phyloP scores from a whole-genome alignment of 1,284 basidiomycete genomes.

The Bjerkandera adusta region DNA sequence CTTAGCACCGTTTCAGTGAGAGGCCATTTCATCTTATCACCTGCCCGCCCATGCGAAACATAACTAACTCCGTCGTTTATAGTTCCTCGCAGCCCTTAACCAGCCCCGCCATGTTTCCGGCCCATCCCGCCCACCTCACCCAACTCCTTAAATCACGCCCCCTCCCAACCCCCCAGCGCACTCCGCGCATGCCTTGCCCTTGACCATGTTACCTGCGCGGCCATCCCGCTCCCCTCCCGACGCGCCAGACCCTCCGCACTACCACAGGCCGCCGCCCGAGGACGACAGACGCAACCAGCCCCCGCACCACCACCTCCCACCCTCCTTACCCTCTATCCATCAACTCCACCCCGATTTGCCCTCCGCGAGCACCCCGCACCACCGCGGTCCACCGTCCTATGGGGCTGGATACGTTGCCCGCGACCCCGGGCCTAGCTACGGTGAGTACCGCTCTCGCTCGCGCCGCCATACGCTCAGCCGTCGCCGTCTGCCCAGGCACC shows the following conservation, averaged over 20 bases:
- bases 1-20: conserved; percentile 20
- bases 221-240: conserved; percentile 19
- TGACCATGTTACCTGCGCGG: conserved; percentile 15
- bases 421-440: conserved; percentile 21
- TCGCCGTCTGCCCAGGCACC: not conserved
- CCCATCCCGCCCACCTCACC: no score
- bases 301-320: conserved; percentile 18
- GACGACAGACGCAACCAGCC: conserved; percentile 15
- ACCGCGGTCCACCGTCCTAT: conserved; percentile 17
- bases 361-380: conserved; percentile 25
- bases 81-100: conserved; percentile 22
- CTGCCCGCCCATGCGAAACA: conserved; percentile 23
- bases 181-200: conserved; percentile 8
- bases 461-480: not conserved
- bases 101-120: conserved; percentile 26
- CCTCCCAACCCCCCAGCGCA: conserved; percentile 13
- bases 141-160: conserved; percentile 19
- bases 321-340: conserved; percentile 60
- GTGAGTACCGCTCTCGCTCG: conserved; percentile 10
- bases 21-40: conserved; percentile 32
- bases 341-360: conserved; percentile 62
- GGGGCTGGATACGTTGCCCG: conserved; percentile 17
- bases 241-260: conserved; percentile 19
- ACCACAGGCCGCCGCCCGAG: conserved; percentile 16
- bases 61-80: conserved; percentile 18